Evolutionary conservation across 495 filamentous ascomycete genomes (phyloP).

Genomic region (Friedmanniomyces simplex): DNA sequence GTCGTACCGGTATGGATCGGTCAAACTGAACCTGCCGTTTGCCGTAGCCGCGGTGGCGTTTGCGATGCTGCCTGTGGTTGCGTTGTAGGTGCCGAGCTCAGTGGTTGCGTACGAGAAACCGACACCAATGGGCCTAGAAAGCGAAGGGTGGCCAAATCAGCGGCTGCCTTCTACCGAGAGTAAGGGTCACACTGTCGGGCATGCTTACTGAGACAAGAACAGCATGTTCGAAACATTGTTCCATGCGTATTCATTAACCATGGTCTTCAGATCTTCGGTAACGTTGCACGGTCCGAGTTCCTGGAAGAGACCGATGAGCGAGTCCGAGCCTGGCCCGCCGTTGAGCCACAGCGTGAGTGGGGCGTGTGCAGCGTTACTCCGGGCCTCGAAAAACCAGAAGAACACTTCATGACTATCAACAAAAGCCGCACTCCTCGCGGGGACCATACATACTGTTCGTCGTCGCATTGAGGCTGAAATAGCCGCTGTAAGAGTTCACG

Average conservation of each 20-base stretch:
- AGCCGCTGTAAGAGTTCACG: constrained; percentile 23
- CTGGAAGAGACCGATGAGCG: constrained; percentile 62
- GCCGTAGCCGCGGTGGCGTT: constrained; percentile 35
- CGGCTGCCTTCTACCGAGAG: too few species aligned
- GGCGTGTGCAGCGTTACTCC: constrained; percentile 18
- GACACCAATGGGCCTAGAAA: constrained; percentile 46
- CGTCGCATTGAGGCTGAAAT: constrained; percentile 8
- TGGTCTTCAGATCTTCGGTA: constrained; percentile 41
- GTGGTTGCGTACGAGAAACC: constrained; percentile 47
- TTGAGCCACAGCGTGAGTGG: constrained; percentile 31
- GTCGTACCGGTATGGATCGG: constrained; percentile 28
- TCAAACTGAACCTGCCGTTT: constrained; percentile 38
- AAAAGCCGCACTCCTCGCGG: neutral
- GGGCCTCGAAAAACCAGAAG: constrained; percentile 27
- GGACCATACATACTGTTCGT: neutral
- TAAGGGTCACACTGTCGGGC: too few species aligned
- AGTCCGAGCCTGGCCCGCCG: constrained; percentile 48
- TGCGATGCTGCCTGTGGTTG: constrained; percentile 34
- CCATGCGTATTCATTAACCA: constrained; percentile 56
- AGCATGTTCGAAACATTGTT: constrained; percentile 65
- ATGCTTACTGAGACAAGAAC: constrained; percentile 49
- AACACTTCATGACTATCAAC: constrained; percentile 7
- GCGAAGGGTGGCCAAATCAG: too few species aligned
- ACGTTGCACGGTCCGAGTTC: constrained; percentile 52
- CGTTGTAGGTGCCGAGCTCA: constrained; percentile 25